Conservation (phyloP, 352 stramenopile genomes). For the Globisporangium parvum region DNA sequence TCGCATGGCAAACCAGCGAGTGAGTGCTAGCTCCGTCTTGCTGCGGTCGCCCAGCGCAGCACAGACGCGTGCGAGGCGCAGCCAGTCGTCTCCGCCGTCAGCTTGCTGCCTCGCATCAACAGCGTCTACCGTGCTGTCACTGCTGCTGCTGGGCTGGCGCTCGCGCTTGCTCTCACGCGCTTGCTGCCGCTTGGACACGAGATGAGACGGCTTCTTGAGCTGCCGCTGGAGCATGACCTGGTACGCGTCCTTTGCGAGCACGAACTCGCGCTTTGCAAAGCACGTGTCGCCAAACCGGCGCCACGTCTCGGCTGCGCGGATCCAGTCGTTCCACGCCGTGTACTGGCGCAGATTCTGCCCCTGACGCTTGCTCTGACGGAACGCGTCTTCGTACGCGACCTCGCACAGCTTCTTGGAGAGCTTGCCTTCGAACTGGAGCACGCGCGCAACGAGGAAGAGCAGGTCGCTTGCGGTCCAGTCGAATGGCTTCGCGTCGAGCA, state of each 20-base stretch:
- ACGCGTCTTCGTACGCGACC: constrained; percentile 67
- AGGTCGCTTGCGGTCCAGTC: constrained; percentile 47
- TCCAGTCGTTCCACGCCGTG: constrained; percentile 53
- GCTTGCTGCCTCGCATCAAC: not conserved
- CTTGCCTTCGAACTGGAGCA: constrained; percentile 51
- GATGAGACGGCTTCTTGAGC: constrained; percentile 21
- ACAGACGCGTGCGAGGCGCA: constrained; percentile 41
- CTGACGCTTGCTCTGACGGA: constrained; percentile 21
- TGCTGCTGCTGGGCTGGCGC: constrained; percentile 2
- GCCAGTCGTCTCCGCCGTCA: constrained; percentile 35
- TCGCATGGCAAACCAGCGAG: constrained; percentile 29
- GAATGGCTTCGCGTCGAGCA: constrained; percentile 42
- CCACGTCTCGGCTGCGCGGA: constrained; percentile 46
- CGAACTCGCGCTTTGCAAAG: constrained; percentile 38
- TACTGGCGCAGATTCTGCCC: constrained; percentile 18
- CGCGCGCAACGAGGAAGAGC: constrained; percentile 49
- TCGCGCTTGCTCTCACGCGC: not conserved
- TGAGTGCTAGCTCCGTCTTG: constrained; percentile 19
- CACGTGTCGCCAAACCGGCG: constrained; percentile 42
- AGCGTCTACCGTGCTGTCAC: not conserved
- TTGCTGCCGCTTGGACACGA: constrained; percentile 12
- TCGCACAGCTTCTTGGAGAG: constrained; percentile 29
- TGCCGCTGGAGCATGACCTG: constrained; percentile 53
- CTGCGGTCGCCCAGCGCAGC: constrained; percentile 40
- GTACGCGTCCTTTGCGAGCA: constrained; percentile 58